These are phyloP conservation scores for Neoboletus brunneissimus DNA, from an alignment of 768 basidiomycete genomes.

Conservation along the genomic window DNA sequence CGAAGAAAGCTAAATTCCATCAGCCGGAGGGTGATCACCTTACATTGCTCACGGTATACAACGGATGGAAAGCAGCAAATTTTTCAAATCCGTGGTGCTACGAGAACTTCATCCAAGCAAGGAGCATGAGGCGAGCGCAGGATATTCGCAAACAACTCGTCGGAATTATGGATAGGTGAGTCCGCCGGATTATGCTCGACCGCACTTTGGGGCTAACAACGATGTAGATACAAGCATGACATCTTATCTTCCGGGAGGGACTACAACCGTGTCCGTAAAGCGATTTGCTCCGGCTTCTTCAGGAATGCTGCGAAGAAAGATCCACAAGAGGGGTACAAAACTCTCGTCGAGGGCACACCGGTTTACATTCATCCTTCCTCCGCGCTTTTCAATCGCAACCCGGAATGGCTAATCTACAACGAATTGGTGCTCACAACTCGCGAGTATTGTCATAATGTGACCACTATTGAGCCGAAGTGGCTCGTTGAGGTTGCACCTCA, in stretches of 20 bases:
- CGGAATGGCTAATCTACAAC: slow-evolving; percentile 96
- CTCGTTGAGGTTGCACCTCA: slow-evolving; percentile 96
- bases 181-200: slow-evolving; percentile 3
- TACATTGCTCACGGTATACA: slow-evolving; percentile 91
- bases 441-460: slow-evolving; percentile 91
- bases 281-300: slow-evolving; percentile 98
- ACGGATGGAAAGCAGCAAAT: slow-evolving; percentile 95
- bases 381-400: slow-evolving; percentile 92
- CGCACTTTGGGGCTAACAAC: slow-evolving; percentile 1
- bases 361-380: slow-evolving; percentile 99
- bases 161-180: slow-evolving; percentile 97
- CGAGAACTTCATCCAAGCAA: slow-evolving; percentile 97
- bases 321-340: slow-evolving; percentile 97
- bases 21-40: slow-evolving; percentile 97
- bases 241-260: slow-evolving; percentile 90
- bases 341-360: slow-evolving; percentile 95
- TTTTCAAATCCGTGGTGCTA: slow-evolving; percentile 99
- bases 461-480: slow-evolving; percentile 97
- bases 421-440: slow-evolving; percentile 96
- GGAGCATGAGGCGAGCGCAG: slow-evolving; percentile 95
- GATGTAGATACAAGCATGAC: slow-evolving; percentile 88
- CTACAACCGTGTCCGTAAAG: slow-evolving; percentile 88
- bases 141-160: slow-evolving; percentile 97
- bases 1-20: slow-evolving; percentile 99
- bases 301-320: slow-evolving; percentile 98